These are phyloP conservation scores for Xylariaceae sp. DNA, from an alignment of 2,329 filamentous ascomycete species.

Conservation along the genomic window DNA sequence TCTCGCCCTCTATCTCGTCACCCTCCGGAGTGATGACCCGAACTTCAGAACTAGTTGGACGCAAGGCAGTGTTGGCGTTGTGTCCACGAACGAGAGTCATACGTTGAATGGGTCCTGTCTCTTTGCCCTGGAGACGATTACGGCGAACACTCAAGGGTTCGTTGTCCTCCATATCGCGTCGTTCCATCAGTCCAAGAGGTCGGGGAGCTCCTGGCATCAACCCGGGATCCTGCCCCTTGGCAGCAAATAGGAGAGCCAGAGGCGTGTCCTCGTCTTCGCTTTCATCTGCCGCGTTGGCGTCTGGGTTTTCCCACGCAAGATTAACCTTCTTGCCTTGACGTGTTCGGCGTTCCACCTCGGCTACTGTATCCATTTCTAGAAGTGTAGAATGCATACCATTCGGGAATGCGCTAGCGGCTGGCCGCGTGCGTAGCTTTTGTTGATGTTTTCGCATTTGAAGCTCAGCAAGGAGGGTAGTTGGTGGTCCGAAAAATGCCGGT, in stretches of 20 bases:
- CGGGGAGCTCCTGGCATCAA: slow-evolving; percentile 52
- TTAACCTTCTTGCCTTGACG: slow-evolving; percentile 72
- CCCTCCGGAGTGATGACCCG: slow-evolving; percentile 34
- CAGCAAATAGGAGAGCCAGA: slow-evolving; percentile 71
- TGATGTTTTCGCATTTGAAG: slow-evolving; percentile 86
- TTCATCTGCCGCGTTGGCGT: slow-evolving; percentile 22
- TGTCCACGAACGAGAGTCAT: slow-evolving; percentile 37
- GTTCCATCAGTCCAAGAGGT: slow-evolving; percentile 71
- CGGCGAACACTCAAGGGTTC: slow-evolving; percentile 78
- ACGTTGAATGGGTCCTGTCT: slow-evolving; percentile 39
- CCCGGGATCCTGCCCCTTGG: slow-evolving; percentile 49
- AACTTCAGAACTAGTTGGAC: slow-evolving; percentile 29
- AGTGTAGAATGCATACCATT: slow-evolving; percentile 88
- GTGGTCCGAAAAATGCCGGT: slow-evolving; percentile 60
- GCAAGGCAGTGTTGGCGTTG: slow-evolving; percentile 25
- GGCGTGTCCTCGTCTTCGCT: slow-evolving; percentile 61
- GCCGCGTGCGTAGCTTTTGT: slow-evolving; percentile 72
- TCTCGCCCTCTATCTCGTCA: slow-evolving; percentile 59
- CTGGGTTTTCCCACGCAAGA: slow-evolving; percentile 73
- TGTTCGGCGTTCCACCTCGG: slow-evolving; percentile 72
- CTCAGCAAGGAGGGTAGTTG: slow-evolving; percentile 88
- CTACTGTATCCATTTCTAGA: slow-evolving; percentile 83
- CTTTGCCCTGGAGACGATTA: slow-evolving; percentile 64
- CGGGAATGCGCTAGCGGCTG: slow-evolving; percentile 55
- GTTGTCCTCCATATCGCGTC: slow-evolving; percentile 81